Conservation (phyloP, 148 eudicot species). For the Vaccinium corymbosum region DNA sequence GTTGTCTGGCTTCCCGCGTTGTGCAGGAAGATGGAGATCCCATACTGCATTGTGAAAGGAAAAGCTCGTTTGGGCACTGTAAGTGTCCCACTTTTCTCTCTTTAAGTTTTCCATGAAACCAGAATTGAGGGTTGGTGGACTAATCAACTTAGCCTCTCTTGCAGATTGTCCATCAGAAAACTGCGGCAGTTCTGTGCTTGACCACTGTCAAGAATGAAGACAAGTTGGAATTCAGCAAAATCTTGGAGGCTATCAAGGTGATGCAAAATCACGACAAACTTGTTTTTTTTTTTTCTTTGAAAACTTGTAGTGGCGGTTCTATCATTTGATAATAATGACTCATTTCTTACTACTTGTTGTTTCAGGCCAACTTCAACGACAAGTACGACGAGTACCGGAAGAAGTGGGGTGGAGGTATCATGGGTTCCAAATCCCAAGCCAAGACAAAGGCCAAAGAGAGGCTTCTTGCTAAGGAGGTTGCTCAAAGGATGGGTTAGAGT, state of each 20-base stretch:
- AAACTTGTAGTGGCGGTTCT: background rate
- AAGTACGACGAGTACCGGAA: conserved; percentile 84
- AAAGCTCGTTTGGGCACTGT: conserved; percentile 87
- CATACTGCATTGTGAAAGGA: conserved; percentile 94
- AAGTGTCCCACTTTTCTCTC: conserved; percentile 11
- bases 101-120: background rate
- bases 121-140: background rate
- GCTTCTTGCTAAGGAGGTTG: conserved; percentile 80
- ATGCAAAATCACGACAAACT: background rate
- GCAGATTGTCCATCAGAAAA: conserved; percentile 87
- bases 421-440: conserved; percentile 96
- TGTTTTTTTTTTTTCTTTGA: background rate
- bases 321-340: background rate
- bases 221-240: conserved; percentile 80
- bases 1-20: conserved; percentile 95
- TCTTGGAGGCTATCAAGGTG: conserved; percentile 91
- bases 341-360: background rate
- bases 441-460: conserved; percentile 86
- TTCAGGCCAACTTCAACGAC: conserved; percentile 90
- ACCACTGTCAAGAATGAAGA: conserved; percentile 85
- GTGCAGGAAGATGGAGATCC: conserved; percentile 93
- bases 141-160: background rate
- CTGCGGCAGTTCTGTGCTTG: conserved; percentile 67
- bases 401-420: conserved; percentile 96
- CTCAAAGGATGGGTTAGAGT: conserved; percentile 61